Base-by-base conservation (phyloP, 2,329 filamentous ascomycete genomes). In the Xylaria sp. region DNA sequence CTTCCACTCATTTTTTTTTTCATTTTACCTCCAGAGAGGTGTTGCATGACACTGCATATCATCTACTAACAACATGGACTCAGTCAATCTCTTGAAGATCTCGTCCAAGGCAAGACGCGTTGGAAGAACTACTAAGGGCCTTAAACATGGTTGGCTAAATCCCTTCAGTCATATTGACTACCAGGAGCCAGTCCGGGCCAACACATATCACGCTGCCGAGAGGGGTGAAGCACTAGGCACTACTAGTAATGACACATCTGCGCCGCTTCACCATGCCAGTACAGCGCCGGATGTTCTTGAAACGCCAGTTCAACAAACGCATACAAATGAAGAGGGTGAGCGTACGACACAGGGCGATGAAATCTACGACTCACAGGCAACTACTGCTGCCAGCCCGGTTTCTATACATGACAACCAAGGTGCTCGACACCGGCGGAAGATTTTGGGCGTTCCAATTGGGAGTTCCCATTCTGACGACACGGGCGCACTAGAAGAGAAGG, bases 51-150 rank as follows among this genome's bases (percentile, higher is more conserved):
- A 33, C 56, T 27, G 39, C 55, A 36, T 20, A 49, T 3, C 33
- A 51, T 47, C n/a, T 36, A 62, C 63, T 71, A 65, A 71, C 69
- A 67, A 17, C 5, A 70, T 70, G 65, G 51, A 67, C 25, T 22
- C 54, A 71, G 69, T 71, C 45, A 71, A 70, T 49, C 63, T 71
- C 22, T 38, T 69, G 2, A 70, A 67, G 53, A 55, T 64, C 49
- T 51, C 59, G 13, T 31, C 51, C 0, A 49, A 57, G 45, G 69
- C 68, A 4, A 65, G 65, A 60, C 63, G 63, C 29, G 17, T 61
- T 25, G 66, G 69, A 33, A 65, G 66, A 62, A 66, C 10, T 17
- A 53, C 29, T 22, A 50, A 44, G 2, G 65, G 50, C 31, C 45
- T 63, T 2, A 63, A 65, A 50, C 64, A 63, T 57, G 67, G 51